Conservation (phyloP, 331 rosid genomes). For the Pyracantha coccinea region DNA sequence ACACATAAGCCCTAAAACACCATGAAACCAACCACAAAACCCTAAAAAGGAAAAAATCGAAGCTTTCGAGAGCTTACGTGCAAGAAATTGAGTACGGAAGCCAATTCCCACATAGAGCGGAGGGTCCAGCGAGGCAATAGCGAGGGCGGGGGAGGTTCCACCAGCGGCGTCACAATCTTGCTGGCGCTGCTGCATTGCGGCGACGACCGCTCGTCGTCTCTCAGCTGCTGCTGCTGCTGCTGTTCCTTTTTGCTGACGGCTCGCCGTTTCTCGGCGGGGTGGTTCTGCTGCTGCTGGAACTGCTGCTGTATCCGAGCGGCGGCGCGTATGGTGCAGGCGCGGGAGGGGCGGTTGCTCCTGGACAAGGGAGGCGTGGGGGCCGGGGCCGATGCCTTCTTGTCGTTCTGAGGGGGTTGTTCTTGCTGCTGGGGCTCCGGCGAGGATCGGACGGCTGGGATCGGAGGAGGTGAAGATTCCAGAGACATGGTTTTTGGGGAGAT, state of each 20-base stretch:
- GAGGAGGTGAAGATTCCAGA: conserved; percentile 45
- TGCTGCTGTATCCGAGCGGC: conserved; percentile 51
- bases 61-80: conserved; percentile 53
- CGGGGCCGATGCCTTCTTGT: conserved; percentile 1
- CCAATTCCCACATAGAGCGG: conserved; percentile 94
- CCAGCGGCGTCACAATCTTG: conserved; percentile 69
- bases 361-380: conserved; percentile 26
- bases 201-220: conserved; percentile 42
- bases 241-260: conserved; percentile 29
- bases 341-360: conserved; percentile 84
- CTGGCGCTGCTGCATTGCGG: conserved; percentile 50
- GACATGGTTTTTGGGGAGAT: conserved; percentile 57
- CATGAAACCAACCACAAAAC: not conserved
- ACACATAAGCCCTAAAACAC: conserved; percentile 24
- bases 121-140: conserved; percentile 79
- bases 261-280: conserved; percentile 39
- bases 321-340: conserved; percentile 89
- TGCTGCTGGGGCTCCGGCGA: conserved; percentile 27
- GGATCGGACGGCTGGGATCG: conserved; percentile 50
- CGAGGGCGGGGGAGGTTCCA: conserved; percentile 61
- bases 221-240: conserved; percentile 24
- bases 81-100: conserved; percentile 83
- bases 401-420: conserved; percentile 22
- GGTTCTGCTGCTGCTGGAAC: conserved; percentile 8
- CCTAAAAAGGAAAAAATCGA: conserved; percentile 14